Evolutionary conservation across 169 alveolate species (phyloP), one percentile per base, ranked within the genome.

Genomic region (Cryptosporidium bovis): DNA sequence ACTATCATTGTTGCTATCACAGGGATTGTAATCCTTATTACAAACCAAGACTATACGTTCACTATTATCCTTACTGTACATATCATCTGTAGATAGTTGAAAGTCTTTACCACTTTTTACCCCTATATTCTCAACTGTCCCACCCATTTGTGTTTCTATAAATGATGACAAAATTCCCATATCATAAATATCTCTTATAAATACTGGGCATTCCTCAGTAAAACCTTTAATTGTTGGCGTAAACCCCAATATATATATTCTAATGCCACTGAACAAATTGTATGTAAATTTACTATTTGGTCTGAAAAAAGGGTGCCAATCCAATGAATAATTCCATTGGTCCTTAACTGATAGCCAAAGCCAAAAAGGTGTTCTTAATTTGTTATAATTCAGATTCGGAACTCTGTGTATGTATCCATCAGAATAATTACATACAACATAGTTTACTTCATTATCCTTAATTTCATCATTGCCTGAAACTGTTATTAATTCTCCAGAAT

Each of bases 291-390:
- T 56, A 3, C 87, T 71, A 77, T 77, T 77, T 44, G 87, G 87
- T 27, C 87, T 77, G 50, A 77, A 77, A 60, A 77, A 77, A 40
- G 87, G 87, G 33, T 77, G 87, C 87, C 87, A 77, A n/a, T 27
- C 65, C 27, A 62, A 77, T 18, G 87, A 56, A 44, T 77, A 77
- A 44, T 77, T 77, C 87, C 87, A 77, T 10, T 77, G 51, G 31
- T 77, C 87, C 51, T 77, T 56, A 2, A 77, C 87, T 20, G 77
- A 77, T 29, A 77, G 51, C 87, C 87, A 77, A 16, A 77, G 31
- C 87, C 87, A 77, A 77, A 77, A 77, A 27, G 87, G 87, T 4
- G 87, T 77, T 18, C 87, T 55, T 44, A 77, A 60, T 29, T 77
- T 77, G 3, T 77, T 51, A 46, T 77, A 77, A 36, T 77, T 60